phyloP scores from a whole-genome alignment of 2,329 filamentous ascomycete species.

The Paraphaeosphaeria sporulosa region DNA sequence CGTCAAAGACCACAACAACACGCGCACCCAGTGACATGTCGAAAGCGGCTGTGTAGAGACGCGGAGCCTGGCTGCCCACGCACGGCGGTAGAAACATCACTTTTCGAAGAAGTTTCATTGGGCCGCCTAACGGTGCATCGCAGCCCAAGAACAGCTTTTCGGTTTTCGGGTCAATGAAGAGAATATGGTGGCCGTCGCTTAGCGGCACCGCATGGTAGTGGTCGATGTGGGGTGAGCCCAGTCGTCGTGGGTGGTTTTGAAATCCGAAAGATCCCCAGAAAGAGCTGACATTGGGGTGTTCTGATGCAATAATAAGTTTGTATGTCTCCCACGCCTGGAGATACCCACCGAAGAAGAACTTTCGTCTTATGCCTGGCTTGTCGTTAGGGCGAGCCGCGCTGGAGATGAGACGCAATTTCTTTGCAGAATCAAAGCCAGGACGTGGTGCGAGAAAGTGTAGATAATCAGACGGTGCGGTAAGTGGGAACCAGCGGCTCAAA shows the following conservation, averaged over 20 bases:
- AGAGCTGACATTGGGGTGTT: constrained; percentile 23
- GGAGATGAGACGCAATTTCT: constrained; percentile 69
- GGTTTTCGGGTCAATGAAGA: constrained; percentile 69
- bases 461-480: constrained; percentile 62
- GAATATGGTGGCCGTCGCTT: constrained; percentile 69
- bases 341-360: constrained; percentile 25
- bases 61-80: constrained; percentile 48
- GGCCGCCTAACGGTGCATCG: constrained; percentile 65
- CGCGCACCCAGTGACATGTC: constrained; percentile 66
- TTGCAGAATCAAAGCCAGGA: constrained; percentile 59
- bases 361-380: constrained; percentile 32
- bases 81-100: constrained; percentile 59
- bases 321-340: neutral
- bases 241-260: constrained; percentile 21
- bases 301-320: neutral
- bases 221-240: constrained; percentile 51
- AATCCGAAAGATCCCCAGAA: constrained; percentile 35
- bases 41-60: constrained; percentile 64
- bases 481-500: constrained; percentile 63
- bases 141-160: constrained; percentile 67
- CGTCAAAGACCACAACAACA: constrained; percentile 64
- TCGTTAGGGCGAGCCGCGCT: constrained; percentile 60
- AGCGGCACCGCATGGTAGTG: constrained; percentile 71
- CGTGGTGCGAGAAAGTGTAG: constrained; percentile 68
- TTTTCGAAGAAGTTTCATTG: constrained; percentile 65